Evolutionary conservation across 768 basidiomycete species (phyloP), one percentile per base, ranked within the genome.

Genomic region (Agaricus sinodeliciosus): DNA sequence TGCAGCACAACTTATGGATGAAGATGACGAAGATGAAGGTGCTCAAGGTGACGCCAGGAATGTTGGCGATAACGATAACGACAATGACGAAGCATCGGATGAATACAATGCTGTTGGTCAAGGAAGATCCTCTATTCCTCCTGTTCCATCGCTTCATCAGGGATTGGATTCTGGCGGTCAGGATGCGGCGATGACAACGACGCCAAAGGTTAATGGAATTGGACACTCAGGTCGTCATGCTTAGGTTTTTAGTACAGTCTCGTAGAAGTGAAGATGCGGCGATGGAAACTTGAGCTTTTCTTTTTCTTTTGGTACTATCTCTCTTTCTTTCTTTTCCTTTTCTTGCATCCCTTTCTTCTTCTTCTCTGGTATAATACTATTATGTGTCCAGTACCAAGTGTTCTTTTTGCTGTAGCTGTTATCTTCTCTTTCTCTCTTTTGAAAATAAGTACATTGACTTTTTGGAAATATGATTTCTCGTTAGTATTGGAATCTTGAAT

Each of bases 1-100:
- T 51, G 87, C 88, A 22, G 75, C 78, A 52, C 67, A 75, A 57
- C 66, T 90, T 47, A 76, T 83, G 67, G 81, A 78, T 0, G 75
- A 81, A 4, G 85, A 88, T 0, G 85, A 87, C 0, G 85, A 85
- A 0, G 77, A 76, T 3, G 65, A 65, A n/a, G 64, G 64, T 49
- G 60, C 60, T 2, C 60, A 58, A 19, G 69, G 66, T 4, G 64
- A 61, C 4, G 52, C 39, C 13, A 34, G 25, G 18, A n/a, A 54
- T 25, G 66, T 63, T 15, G 65, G 61, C 2, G 67, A 62, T 26
- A 64, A 63, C 0, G 62, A 62, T 18, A 63, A 60, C 34, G 51
- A 58, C 16, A 60, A 61, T 16, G 53, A 52, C 16, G 18, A 40
- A 3, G 35, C 27, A 7, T 15, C 12, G 16, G 16, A 22, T 4